Percentiles rank a stretch among this genome's conserved stretches.
phyloP scores from a whole-genome alignment of 2,329 filamentous ascomycete species.

The Penicillium glabrum region DNA sequence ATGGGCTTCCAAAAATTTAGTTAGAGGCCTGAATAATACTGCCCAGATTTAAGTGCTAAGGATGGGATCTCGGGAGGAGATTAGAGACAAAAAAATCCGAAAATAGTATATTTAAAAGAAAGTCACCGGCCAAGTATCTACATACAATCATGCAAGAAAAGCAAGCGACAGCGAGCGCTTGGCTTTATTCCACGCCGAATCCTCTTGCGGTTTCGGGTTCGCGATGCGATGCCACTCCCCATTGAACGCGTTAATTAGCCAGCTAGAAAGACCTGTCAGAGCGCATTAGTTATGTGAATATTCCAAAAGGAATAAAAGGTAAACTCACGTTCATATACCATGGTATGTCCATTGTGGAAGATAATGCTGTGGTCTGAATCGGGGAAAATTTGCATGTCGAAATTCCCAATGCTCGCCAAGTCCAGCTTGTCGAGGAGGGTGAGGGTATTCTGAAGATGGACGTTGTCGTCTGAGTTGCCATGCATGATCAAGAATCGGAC shows the following conservation, averaged over 20 bases:
- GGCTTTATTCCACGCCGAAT: slow-evolving; percentile 27
- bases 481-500: slow-evolving; percentile 95
- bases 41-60: too few species aligned
- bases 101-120: too few species aligned
- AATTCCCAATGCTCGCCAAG: slow-evolving; percentile 79
- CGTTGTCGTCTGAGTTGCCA: slow-evolving; percentile 94
- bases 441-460: slow-evolving; percentile 93
- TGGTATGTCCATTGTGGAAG: slow-evolving; percentile 87
- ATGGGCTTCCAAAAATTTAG: too few species aligned
- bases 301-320: neutral
- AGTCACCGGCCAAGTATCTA: neutral
- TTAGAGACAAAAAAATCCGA: too few species aligned
- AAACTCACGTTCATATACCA: slow-evolving; percentile 86
- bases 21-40: too few species aligned
- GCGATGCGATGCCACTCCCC: slow-evolving; percentile 78
- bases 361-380: slow-evolving; percentile 94
- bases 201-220: slow-evolving; percentile 49
- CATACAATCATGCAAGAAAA: neutral
- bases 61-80: too few species aligned
- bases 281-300: neutral
- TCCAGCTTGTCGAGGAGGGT: slow-evolving; percentile 85
- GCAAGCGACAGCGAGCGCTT: slow-evolving; percentile 19
- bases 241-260: slow-evolving; percentile 97
- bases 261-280: slow-evolving; percentile 58
- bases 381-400: slow-evolving; percentile 94